Percentiles rank a stretch among this genome's conserved stretches.
These are phyloP conservation scores for Zopfia rhizophila DNA, from an alignment of 2,329 filamentous ascomycete species.

Conservation along the genomic window DNA sequence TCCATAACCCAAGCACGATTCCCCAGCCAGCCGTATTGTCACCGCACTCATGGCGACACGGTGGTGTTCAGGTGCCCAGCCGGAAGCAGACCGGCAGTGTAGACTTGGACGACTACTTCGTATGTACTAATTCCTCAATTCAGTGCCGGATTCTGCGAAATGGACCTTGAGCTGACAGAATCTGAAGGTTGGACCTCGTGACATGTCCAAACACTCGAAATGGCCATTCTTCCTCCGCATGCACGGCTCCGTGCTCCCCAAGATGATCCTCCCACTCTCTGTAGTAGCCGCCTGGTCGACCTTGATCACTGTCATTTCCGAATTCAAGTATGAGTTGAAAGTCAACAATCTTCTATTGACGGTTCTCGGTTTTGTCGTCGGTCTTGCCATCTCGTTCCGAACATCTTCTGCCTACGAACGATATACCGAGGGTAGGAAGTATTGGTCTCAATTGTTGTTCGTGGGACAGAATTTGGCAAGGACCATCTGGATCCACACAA, in stretches of 20 bases:
- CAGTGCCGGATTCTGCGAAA: conserved; percentile 25
- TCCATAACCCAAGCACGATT: conserved; percentile 32
- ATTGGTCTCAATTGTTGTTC: conserved; percentile 68
- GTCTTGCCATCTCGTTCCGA: conserved; percentile 80
- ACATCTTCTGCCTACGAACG: conserved; percentile 82
- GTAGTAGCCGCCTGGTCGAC: conserved; percentile 74
- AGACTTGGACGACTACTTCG: conserved; percentile 70
- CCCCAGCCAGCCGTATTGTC: conserved; percentile 37
- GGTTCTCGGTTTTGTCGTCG: conserved; percentile 83
- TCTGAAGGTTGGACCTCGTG: conserved; percentile 66
- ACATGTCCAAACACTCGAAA: conserved; percentile 78
- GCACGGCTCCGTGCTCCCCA: conserved; percentile 78
- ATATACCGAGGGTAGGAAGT: conserved; percentile 68
- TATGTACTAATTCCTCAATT: conserved; percentile 40
- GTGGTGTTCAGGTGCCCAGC: conserved; percentile 33
- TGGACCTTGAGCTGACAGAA: conserved; percentile 26
- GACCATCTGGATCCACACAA: conserved; percentile 82
- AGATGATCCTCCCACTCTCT: conserved; percentile 75
- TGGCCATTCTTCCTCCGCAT: conserved; percentile 79
- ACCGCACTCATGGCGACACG: conserved; percentile 45
- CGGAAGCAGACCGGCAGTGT: conserved; percentile 39
- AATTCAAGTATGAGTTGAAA: conserved; percentile 60
- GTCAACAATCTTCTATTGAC: conserved; percentile 77
- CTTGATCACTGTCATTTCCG: conserved; percentile 64
- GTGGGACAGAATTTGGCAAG: conserved; percentile 69